A percentile compares a stretch with the other conserved stretches of the same genome.
Evolutionary conservation across 139 green algal species (phyloP).

Genomic region (Closterium sp.): DNA sequence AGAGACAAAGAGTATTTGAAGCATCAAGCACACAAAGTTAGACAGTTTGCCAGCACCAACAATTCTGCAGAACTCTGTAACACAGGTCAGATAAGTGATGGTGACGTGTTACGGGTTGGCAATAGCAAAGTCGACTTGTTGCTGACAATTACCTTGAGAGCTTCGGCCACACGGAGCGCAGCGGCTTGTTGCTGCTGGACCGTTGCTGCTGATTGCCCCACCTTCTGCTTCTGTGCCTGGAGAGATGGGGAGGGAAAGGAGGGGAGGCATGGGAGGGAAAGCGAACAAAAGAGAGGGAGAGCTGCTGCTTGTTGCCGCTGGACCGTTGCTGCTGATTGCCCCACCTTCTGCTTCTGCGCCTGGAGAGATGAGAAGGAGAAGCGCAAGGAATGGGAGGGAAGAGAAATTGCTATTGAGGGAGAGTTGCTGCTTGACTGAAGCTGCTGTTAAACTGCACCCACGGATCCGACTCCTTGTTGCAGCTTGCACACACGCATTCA

Average conservation of each 20-base stretch:
- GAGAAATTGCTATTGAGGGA: background rate
- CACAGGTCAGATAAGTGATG: too few relatives aligned
- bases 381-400: background rate
- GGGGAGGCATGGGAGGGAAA: background rate
- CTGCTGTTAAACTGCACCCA: background rate
- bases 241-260: background rate
- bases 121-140: too few relatives aligned
- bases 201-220: background rate
- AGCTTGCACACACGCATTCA: too few relatives aligned
- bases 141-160: constrained; percentile 19
- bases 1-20: background rate
- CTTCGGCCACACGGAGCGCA: constrained; percentile 3
- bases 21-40: background rate
- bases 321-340: background rate
- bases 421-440: background rate
- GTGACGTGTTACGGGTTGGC: too few relatives aligned
- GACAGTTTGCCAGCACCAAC: background rate
- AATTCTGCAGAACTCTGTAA: too few relatives aligned
- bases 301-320: background rate
- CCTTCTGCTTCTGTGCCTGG: background rate
- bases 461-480: too few relatives aligned
- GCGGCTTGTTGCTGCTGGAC: background rate
- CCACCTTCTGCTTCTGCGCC: background rate
- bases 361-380: background rate
- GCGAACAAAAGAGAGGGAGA: background rate